Base-by-base conservation (phyloP, 2,329 filamentous ascomycete genomes). In the Hypoxylon sp. region DNA sequence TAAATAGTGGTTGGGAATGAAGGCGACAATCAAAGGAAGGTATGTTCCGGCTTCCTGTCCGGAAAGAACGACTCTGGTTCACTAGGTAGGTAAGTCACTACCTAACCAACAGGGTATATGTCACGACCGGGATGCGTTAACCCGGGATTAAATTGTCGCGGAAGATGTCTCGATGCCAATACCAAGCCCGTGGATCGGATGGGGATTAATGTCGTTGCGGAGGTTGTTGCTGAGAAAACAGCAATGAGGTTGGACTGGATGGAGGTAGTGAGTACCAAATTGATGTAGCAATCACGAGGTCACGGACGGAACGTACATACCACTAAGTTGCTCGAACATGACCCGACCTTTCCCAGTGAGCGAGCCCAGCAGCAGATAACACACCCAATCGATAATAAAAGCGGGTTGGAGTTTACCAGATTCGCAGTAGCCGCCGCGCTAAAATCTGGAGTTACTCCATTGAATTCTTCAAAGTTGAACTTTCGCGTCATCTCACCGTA, bases 191-290 rank as follows among this genome's bases (percentile, higher is more conserved):
- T n/a, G n/a, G n/a, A 47, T 40, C 45, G 41, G 55, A 7, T 46
- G 47, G 41, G 57, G 57, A 57, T 60, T 48, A 41, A 51, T 45
- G 5, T 25, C 19, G 49, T 51, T 57, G 56, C 49, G 45, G 49
- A 57, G 56, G 40, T 43, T 17, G 40, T 43, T 43, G 47, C 38
- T 23, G 40, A 38, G 34, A 45, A 42, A 16, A n/a, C n/a, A n/a
- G n/a, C n/a, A n/a, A n/a, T n/a, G n/a, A n/a, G n/a, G n/a, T n/a
- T n/a, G n/a, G n/a, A n/a, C n/a, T n/a, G 25, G 32, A 27, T 17
- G 43, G 35, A 46, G 36, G 42, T 51, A 23, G 30, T 25, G 23
- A 37, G 17, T 34, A 15, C n/a, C 35, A 46, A 25, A 29, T 36
- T 27, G 17, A 45, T 41, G 21, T 25, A 44, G 40, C 51, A 51